phyloP scores from a whole-genome alignment of 257 asterid species.

The Gentiana dahurica region DNA sequence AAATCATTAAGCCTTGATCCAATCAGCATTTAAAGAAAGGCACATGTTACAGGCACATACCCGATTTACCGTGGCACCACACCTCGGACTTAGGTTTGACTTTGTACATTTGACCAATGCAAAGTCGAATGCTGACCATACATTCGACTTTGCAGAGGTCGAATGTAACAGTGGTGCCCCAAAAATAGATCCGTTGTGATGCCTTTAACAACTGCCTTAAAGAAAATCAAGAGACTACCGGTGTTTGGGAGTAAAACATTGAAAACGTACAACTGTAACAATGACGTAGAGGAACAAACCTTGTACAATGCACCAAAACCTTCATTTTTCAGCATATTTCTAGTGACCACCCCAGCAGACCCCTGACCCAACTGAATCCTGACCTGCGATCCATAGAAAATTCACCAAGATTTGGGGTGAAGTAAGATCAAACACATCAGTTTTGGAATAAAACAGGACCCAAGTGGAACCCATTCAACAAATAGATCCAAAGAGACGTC shows the following conservation, averaged over 20 bases:
- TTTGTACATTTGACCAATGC: no score
- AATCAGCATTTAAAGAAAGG: no score
- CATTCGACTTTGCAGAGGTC: no score
- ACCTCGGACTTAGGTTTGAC: no score
- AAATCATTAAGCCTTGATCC: not conserved
- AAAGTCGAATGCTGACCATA: no score
- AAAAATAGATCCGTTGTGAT: no score
- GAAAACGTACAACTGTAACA: not conserved
- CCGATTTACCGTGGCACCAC: no score
- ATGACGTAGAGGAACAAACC: conserved; percentile 29
- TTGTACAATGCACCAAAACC: conserved; percentile 86
- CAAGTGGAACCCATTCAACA: not conserved
- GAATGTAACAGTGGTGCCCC: no score
- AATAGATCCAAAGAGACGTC: not conserved
- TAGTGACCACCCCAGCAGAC: conserved; percentile 67
- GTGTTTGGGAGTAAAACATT: not conserved
- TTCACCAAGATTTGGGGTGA: conserved; percentile 5
- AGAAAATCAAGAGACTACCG: not conserved
- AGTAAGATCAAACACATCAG: not conserved
- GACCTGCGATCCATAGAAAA: conserved; percentile 41
- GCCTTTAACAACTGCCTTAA: no score
- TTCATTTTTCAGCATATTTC: conserved; percentile 70
- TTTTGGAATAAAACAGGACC: no score
- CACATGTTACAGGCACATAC: no score
- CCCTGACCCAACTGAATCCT: conserved; percentile 98